Evolutionary conservation across 2,329 filamentous ascomycete genomes (phyloP).

Genomic region (Graphilbum ipis-grandicollis): DNA sequence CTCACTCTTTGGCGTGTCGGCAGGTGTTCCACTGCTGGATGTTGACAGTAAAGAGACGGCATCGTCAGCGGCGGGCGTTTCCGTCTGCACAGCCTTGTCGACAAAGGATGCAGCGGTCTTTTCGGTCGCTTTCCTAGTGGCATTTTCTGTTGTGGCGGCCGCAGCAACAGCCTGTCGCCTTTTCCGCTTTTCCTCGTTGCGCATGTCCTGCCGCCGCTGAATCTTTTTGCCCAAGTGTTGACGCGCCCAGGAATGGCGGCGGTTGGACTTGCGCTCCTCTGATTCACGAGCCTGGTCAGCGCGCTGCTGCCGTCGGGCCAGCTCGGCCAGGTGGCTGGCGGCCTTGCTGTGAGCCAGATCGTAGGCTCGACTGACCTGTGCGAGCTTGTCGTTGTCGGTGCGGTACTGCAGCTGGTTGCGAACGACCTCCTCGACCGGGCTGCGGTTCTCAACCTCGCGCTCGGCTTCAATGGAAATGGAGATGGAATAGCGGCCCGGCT

Average conservation of each 20-base stretch:
- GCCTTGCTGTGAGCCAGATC: constrained; percentile 52
- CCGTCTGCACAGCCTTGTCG: too few relatives aligned
- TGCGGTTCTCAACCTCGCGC: constrained; percentile 32
- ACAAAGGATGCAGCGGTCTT: too few relatives aligned
- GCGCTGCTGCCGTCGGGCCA: constrained; percentile 30
- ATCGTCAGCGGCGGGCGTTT: too few relatives aligned
- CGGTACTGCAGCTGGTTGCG: constrained; percentile 41
- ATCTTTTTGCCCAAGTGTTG: constrained; percentile 18
- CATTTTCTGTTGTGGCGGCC: constrained; percentile 10
- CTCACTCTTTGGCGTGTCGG: too few relatives aligned
- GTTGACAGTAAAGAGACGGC: too few relatives aligned
- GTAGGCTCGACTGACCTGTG: constrained; percentile 51
- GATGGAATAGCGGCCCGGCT: constrained; percentile 58
- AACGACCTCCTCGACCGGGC: constrained; percentile 45
- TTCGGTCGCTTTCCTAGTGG: too few relatives aligned
- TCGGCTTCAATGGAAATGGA: constrained; percentile 57
- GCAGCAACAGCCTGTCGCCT: constrained; percentile 14
- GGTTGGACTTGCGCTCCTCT: constrained; percentile 25
- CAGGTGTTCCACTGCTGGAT: too few relatives aligned
- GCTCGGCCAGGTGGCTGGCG: constrained; percentile 15
- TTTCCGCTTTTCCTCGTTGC: constrained; percentile 23
- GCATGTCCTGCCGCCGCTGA: constrained; percentile 21
- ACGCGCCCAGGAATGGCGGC: constrained; percentile 20
- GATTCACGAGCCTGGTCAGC: constrained; percentile 28
- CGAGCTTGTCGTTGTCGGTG: constrained; percentile 62